Evolutionary conservation across 2,329 filamentous ascomycete genomes (phyloP).

Genomic region (Colletotrichum lupini): DNA sequence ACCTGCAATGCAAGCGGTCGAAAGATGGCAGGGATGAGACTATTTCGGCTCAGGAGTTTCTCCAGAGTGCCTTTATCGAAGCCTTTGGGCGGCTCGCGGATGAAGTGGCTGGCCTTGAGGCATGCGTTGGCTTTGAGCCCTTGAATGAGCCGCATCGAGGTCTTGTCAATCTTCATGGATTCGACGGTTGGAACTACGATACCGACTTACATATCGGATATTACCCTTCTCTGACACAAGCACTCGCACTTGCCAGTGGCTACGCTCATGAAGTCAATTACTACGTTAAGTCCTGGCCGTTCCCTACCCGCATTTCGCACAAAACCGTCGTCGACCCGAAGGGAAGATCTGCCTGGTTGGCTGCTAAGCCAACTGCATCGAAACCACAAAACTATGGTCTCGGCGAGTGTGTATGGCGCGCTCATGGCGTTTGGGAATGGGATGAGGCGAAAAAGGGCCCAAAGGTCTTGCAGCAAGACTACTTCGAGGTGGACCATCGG

Average conservation of each 20-base stretch:
- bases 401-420: conserved; percentile 51
- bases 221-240: conserved; percentile 50
- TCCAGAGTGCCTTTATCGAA: conserved; percentile 48
- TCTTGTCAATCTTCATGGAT: conserved; percentile 51
- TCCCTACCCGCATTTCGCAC: conserved; percentile 50
- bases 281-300: conserved; percentile 55
- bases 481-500: conserved; percentile 52
- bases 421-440: conserved; percentile 52
- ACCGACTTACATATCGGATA: conserved; percentile 55
- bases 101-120: conserved; percentile 45
- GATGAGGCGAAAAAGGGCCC: conserved; percentile 43
- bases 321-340: conserved; percentile 49
- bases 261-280: conserved; percentile 49
- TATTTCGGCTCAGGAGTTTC: conserved; percentile 43
- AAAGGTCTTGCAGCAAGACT: conserved; percentile 43
- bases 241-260: conserved; percentile 53
- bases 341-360: conserved; percentile 49
- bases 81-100: conserved; percentile 49
- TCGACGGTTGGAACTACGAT: conserved; percentile 54
- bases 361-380: conserved; percentile 13
- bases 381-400: conserved; percentile 41
- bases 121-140: conserved; percentile 52
- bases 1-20: conserved; percentile 35
- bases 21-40: background rate
- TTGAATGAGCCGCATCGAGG: conserved; percentile 56